Base-by-base conservation (phyloP, 495 filamentous ascomycete species). In the Mycothermus thermophilus region DNA sequence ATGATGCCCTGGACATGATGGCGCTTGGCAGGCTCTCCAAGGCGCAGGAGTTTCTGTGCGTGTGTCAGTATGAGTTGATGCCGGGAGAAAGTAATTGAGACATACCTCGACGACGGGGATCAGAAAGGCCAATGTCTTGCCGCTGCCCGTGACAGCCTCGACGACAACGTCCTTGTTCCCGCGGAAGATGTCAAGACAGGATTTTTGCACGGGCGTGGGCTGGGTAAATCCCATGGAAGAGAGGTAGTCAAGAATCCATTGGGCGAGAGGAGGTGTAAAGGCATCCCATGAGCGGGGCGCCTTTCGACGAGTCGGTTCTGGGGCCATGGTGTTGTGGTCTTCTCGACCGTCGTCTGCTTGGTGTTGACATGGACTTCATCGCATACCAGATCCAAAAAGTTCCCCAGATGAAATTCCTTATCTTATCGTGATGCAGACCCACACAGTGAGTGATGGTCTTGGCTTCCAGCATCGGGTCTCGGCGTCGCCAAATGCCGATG, bases 161-260 rank as follows among this genome's bases (percentile, higher is more conserved):
- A 95, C 88, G 3, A 96, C 88, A 0, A 96, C 87, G 60, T 96
- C 90, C 47, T 95, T 95, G 56, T 96, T 83, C 6, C 76, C 78
- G 59, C 83, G 75, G 55, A 95, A 93, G 11, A 94, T 69, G 8
- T 88, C 87, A 43, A 96, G 83, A 11, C 80, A 79, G n/a, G 81
- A 87, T 15, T 86, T 83, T 55, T 97, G 90, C 11, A 95, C 90
- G 1, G 90, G 90, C 3, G 90, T 97, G 62, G 88, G 92, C 46
- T 77, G 74, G 29, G 65, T 66, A 55, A 94, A 94, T 29, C 85
- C 82, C 79, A 87, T 84, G 33, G 74, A 74, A 17, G 72, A 63
- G 40, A 93, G 72, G 23, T 86, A 88, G 35, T 90, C 82, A 19
- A 88, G 66, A 19, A 86, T 72, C 88, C 90, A 97, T 74, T 81